A percentile compares a stretch with the other conserved stretches of the same genome.
phyloP scores from a whole-genome alignment of 2,329 filamentous ascomycete genomes.

The Calonectria hongkongensis region DNA sequence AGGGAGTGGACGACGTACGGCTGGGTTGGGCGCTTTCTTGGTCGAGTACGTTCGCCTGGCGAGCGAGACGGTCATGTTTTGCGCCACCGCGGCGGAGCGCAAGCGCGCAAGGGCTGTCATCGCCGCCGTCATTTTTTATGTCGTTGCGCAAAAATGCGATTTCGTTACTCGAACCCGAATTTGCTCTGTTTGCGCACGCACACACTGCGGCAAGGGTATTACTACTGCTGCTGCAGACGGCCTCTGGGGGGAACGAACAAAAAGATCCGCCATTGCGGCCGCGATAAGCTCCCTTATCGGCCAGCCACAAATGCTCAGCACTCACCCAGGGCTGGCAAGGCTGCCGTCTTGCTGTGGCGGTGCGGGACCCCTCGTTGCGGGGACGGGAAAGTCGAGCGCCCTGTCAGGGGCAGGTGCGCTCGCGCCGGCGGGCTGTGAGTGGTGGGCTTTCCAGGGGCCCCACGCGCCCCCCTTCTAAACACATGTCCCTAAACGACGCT shows the following conservation, averaged over 20 bases:
- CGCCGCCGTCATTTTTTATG: slow-evolving; percentile 39
- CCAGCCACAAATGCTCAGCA: slow-evolving; percentile 25
- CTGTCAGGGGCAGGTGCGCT: neutral
- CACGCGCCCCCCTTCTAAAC: slow-evolving; percentile 46
- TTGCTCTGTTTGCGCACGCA: slow-evolving; percentile 2
- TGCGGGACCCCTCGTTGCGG: slow-evolving; percentile 30
- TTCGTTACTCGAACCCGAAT: neutral
- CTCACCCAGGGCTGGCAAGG: slow-evolving; percentile 16
- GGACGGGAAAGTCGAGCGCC: neutral
- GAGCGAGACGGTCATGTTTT: neutral
- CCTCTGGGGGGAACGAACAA: neutral
- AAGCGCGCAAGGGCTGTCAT: slow-evolving; percentile 37
- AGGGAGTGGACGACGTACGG: slow-evolving; percentile 44
- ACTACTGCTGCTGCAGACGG: no score
- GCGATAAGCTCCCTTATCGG: slow-evolving; percentile 31
- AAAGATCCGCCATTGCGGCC: neutral
- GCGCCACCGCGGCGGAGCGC: slow-evolving; percentile 40
- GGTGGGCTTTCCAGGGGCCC: slow-evolving; percentile 31
- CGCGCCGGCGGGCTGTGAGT: slow-evolving; percentile 26
- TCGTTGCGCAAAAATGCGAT: slow-evolving; percentile 21
- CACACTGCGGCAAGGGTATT: neutral
- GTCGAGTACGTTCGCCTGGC: slow-evolving; percentile 52
- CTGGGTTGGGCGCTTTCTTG: slow-evolving; percentile 53
- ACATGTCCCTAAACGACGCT: slow-evolving; percentile 58
- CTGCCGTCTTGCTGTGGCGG: slow-evolving; percentile 34